Base-by-base conservation (phyloP, 2,329 filamentous ascomycete genomes). In the Lecanicillium sp. region DNA sequence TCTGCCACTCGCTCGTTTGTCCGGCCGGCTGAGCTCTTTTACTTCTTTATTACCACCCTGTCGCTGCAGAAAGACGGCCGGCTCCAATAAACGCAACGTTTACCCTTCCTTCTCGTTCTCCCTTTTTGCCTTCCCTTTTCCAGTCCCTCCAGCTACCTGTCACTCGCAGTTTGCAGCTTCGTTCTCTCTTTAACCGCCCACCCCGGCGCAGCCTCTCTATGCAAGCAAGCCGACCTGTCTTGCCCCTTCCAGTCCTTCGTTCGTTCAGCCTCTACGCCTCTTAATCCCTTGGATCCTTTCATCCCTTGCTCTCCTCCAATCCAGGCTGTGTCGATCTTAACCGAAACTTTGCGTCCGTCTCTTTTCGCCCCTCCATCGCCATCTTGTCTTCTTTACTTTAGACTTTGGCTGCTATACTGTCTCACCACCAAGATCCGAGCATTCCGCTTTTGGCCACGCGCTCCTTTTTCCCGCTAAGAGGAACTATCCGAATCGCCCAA, bases 121-220 rank as follows among this genome's bases (percentile, higher is more conserved):
- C 19, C 27, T 36, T 36, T 35, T 29, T 41, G n/a, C n/a, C 48
- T 32, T 37, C 48, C 44, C 47, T 37, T 26, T 33, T 41, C 26
- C 51, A 49, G 39, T 40, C 48, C 26, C 26, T 29, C 26, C 26
- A 29, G 7, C 26, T 20, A 46, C 39, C 58, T 58, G 55, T 38
- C 48, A 27, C 15, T 21, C 12, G 12, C 47, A 39, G 14, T 38
- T 37, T 45, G 32, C 29, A 46, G 32, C 29, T 35, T 41, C 15
- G 40, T 47, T 57, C 60, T 57, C 51, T 54, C 52, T 37, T 59
- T 55, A 35, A 60, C 54, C 50, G 36, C 29, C 19, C 43, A 6
- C 35, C 30, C 11, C 9, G n/a, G 21, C 23, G 7, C 35, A 47
- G 32, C 44, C 37, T 47, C 23, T 33, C 15, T 39, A 24, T 30